Base-by-base conservation (phyloP, 2,329 filamentous ascomycete species). In the Penicillium sp. region DNA sequence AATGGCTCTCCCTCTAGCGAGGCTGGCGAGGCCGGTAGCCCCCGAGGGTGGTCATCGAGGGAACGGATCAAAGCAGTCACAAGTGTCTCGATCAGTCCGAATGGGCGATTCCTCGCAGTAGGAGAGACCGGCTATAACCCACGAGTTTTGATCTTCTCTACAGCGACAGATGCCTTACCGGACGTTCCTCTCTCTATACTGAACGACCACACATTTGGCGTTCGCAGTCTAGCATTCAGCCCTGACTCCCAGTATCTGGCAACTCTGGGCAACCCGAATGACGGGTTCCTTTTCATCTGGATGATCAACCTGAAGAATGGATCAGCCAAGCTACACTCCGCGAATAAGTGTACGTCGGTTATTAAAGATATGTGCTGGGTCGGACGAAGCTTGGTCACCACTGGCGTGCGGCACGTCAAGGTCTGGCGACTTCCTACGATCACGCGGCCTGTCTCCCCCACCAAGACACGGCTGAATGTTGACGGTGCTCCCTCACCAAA, bases 101-200 rank as follows among this genome's bases (percentile, higher is more conserved):
- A 97, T 74, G 92, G 90, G 31, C 88, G 85, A 64, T 95, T 89
- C 69, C 79, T 99, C 48, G 94, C 93, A 8, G 89, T 97, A 3
- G 94, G 94, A 65, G 94, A 99, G 82, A 96, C 92, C 3, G 94
- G 94, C 21, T 97, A 97, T 73, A 89, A 88, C 49, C 94, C 94
- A 5, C 84, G 94, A 49, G 91, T 99, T 21, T 80, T 97, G 53
- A 87, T 99, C 50, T 99, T 96, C 74, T 91, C 86, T 31, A 86
- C 94, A 5, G 84, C 79, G 4, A 75, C 89, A 64, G 92, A 96
- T 66, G 82, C 82, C 34, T 89, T 90, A 1, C 88, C 87, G 3
- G 92, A 97, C 66, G 83, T 82, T 1, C 94, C 94, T 2, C 79
- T 97, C 6, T 89, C 92, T 2, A 90, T 89, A 34, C 84, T 99